phyloP scores from a whole-genome alignment of 805 yeast species.

The Myxozyma neotropica region DNA sequence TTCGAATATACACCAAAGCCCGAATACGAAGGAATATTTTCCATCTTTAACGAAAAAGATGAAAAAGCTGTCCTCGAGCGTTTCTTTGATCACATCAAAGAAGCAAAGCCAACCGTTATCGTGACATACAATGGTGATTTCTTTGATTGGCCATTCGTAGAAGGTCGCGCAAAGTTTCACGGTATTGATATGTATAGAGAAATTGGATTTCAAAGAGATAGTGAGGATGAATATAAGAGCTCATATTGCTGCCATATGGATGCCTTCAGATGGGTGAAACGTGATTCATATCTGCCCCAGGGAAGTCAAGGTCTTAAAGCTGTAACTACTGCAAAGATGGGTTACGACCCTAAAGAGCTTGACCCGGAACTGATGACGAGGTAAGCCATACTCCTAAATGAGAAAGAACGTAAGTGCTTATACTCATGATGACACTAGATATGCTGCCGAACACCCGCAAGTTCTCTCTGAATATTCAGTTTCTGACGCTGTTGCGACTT shows the following conservation, averaged over 20 bases:
- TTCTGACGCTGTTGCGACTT: slow-evolving; percentile 99
- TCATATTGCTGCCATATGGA: slow-evolving; percentile 96
- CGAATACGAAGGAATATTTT: slow-evolving; percentile 87
- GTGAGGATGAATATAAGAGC: slow-evolving; percentile 90
- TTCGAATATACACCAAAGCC: slow-evolving; percentile 98
- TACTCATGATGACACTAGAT: slow-evolving; percentile 42
- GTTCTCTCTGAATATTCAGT: slow-evolving; percentile 93
- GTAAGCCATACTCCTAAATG: no score
- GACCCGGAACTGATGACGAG: slow-evolving; percentile 99
- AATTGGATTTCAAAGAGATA: slow-evolving; percentile 88
- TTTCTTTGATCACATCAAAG: slow-evolving; percentile 89
- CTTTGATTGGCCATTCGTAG: slow-evolving; percentile 99
- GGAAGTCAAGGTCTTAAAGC: slow-evolving; percentile 99
- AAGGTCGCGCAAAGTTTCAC: slow-evolving; percentile 79
- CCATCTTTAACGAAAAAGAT: slow-evolving; percentile 85
- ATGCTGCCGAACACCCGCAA: slow-evolving; percentile 93
- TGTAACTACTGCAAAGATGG: slow-evolving; percentile 91
- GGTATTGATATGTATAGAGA: slow-evolving; percentile 87
- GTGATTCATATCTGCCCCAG: slow-evolving; percentile 96
- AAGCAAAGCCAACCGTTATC: slow-evolving; percentile 90
- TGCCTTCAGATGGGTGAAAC: slow-evolving; percentile 95
- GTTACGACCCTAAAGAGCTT: slow-evolving; percentile 93
- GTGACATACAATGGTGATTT: slow-evolving; percentile 98
- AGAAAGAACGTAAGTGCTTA: no score
- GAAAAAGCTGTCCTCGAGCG: slow-evolving; percentile 73